Evolutionary conservation across 2,329 filamentous ascomycete species (phyloP), one percentile per base, ranked within the genome.

Genomic region (Colletotrichum paranaense): DNA sequence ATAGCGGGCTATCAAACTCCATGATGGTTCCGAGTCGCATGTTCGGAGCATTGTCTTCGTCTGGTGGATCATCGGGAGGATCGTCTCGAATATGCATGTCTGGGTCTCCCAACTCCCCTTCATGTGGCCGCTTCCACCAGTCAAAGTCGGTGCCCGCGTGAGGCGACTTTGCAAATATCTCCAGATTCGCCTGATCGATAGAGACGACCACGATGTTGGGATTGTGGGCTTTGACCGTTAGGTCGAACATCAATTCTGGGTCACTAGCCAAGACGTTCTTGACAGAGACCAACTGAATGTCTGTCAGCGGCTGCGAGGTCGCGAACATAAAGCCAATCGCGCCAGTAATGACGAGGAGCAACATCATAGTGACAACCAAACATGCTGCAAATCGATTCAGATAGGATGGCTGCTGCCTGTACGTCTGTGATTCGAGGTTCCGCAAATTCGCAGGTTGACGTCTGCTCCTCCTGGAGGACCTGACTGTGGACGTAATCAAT

Each of bases 91-190:
- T 75, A 56, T 77, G 76, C 19, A 76, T 62, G 4, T 68, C 75
- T n/a, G 68, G 68, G 22, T 72, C 72, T 3, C 55, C 52, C 9
- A 58, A 35, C 58, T 62, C 63, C 35, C 46, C 58, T 2, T 77
- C 76, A 55, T 82, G 76, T 35, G 86, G 86, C 74, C 82, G 81
- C 24, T 86, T 85, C 87, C 89, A 88, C 89, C 90, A 91, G 78
- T 90, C 87, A 30, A 86, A 88, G 77, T 91, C 90, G 8, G 87
- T 88, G n/a, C 94, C 94, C 14, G 96, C 93, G 80, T 96, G 94
- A 73, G 94, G 94, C 73, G 95, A 98, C 83, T 97, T 98, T 35
- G 97, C 97, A 82, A 98, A 98, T 38, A 99, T 90, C 78, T 97
- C 95, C 70, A 98, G 88, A 80, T 98, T 95, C 79, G 97, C 93